These are phyloP conservation scores for Globisporangium canariense DNA, from an alignment of 352 stramenopile genomes.

Conservation along the genomic window DNA sequence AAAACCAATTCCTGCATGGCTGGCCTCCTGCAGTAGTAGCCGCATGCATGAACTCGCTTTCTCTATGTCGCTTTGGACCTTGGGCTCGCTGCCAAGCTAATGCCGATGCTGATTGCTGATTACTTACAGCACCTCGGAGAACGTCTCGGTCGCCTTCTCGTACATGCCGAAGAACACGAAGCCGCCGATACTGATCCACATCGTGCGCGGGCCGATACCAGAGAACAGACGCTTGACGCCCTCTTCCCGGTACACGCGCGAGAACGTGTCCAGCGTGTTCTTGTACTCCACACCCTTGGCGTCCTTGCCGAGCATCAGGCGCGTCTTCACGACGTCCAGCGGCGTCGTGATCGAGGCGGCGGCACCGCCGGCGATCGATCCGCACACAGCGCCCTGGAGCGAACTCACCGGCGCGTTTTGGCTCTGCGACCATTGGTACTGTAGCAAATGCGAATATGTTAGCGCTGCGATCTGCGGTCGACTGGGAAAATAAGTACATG, in stretches of 20 bases:
- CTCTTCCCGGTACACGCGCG: constrained; percentile 90
- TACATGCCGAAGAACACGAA: constrained; percentile 99
- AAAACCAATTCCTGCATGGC: background rate
- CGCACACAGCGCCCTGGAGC: constrained; percentile 93
- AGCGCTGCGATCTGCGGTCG: background rate
- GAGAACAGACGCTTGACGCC: constrained; percentile 90
- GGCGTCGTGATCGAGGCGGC: constrained; percentile 98
- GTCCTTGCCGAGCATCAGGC: constrained; percentile 97
- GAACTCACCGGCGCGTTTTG: constrained; percentile 81
- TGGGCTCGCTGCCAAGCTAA: background rate
- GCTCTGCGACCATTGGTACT: constrained; percentile 78
- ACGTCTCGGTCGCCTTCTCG: constrained; percentile 87
- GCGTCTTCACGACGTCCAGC: constrained; percentile 98
- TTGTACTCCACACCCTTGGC: constrained; percentile 90
- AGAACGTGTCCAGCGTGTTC: constrained; percentile 88
- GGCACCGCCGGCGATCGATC: constrained; percentile 93
- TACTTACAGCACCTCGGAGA: constrained; percentile 52
- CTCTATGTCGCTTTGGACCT: constrained; percentile 5
- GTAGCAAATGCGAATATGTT: background rate
- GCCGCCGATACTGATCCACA: constrained; percentile 99
- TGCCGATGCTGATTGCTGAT: background rate
- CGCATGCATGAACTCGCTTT: background rate
- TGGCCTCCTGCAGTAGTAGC: background rate
- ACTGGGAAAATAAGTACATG: background rate
- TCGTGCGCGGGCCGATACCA: constrained; percentile 94